Base-by-base conservation (phyloP, 2,329 filamentous ascomycete species). In the Coleophoma cylindrospora region DNA sequence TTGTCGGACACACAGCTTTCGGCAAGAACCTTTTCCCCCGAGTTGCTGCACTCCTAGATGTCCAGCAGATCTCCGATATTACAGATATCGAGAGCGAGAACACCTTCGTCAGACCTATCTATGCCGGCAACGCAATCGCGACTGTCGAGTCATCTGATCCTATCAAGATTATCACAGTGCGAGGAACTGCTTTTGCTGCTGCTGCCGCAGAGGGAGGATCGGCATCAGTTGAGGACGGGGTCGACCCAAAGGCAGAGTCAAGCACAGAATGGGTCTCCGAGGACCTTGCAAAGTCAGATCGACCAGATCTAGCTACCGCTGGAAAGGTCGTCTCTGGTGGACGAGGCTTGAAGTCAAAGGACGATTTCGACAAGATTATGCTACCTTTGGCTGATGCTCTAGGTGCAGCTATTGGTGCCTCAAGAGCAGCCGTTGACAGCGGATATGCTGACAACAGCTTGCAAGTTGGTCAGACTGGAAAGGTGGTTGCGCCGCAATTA, bases 371-470 rank as follows among this genome's bases (percentile, higher is more conserved):
- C 73, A 84, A 80, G 61, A 70, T 99, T 49, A 97, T 99, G 79
- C 77, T 91, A 50, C 92, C 94, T 40, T 80, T 99, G 49, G 94
- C 94, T 1, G 94, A 99, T 69, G 83, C 90, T 1, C 78, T 99
- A 3, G 92, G 91, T 41, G 94, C 94, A n/a, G 94, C 94, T 4
- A 91, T 99, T 54, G 94, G 94, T 62, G 94, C 94, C 27, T 96
- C 90, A 47, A 84, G 94, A 62, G 94, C 94, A 15, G 94, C 94
- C 10, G 94, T 99, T 38, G 94, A 99, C 72, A 95, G 89, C 61
- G 94, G 94, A 5, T 99, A 96, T 65, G 94, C 94, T 32, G 94
- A 99, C 74, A 99, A 99, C 79, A 96, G 90, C 69, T 75, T 99
- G 61, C 94, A 99, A 73, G 92, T 99, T 57, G 94, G 94, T 43